phyloP scores from a whole-genome alignment of 305 asterid genomes.

The Fraxinus angustifolia region DNA sequence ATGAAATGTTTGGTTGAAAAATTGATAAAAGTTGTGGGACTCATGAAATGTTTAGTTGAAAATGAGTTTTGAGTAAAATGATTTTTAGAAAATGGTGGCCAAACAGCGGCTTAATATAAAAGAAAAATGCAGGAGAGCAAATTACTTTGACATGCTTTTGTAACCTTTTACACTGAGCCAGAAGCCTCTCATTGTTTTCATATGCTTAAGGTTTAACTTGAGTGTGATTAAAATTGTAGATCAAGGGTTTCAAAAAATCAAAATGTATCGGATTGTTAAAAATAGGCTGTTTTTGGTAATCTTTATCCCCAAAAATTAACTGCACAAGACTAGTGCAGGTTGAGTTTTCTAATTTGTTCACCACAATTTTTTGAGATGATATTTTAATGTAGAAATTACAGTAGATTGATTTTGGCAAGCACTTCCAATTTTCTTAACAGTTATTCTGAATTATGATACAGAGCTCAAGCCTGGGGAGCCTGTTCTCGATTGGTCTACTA shows the following conservation, averaged over 20 bases:
- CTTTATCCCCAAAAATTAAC: background rate
- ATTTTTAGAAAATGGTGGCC: background rate
- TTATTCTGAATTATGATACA: conserved; percentile 29
- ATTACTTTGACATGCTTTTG: background rate
- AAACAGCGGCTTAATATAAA: background rate
- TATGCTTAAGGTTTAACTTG: background rate
- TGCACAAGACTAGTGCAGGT: background rate
- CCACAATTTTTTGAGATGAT: background rate
- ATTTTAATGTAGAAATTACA: background rate
- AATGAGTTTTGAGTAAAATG: background rate
- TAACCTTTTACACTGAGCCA: background rate
- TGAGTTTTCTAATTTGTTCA: background rate
- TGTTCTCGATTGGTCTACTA: conserved; percentile 65
- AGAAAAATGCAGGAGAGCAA: background rate
- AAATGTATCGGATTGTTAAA: background rate
- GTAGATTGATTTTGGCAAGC: background rate
- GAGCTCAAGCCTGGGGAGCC: conserved; percentile 77
- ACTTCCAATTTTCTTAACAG: background rate
- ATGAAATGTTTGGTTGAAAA: background rate
- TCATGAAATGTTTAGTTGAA: background rate
- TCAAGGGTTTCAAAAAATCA: background rate
- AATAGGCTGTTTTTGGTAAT: background rate
- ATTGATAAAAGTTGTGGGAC: background rate
- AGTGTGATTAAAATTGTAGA: background rate
- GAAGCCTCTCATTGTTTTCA: background rate